Evolutionary conservation across 2,329 filamentous ascomycete species (phyloP), one percentile per base, ranked within the genome.

Genomic region (Fusarium poae): DNA sequence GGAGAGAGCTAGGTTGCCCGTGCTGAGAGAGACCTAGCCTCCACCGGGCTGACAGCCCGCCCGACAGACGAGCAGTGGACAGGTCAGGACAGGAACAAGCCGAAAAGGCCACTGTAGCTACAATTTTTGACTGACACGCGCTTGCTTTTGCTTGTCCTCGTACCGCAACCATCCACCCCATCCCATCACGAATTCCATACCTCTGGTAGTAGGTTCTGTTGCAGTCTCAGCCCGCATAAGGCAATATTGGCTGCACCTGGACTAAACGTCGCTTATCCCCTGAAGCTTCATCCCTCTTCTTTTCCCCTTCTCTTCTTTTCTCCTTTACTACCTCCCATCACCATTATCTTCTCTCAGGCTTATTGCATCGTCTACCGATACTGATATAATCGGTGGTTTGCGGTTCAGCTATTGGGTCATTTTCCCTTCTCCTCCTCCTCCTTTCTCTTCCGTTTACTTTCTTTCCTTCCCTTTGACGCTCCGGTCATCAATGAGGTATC

Each of bases 51-150:
- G 62, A 65, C 62, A 40, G 59, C n/a, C 57, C 7, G 25, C 25
- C 25, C 25, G 27, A 27, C 27, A 15, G 30, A 32, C 35, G 12
- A 3, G 7, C 35, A 50, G 27, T 53, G 32, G 30, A 42, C 39
- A 45, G 32, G 30, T 23, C 39, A 45, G 32, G 57, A 56, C 40
- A 44, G 67, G 65, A 65, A 60, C 45, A 29, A 70, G 52, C 60
- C 62, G 73, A 77, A 77, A 65, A 79, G 77, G 77, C 77, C 77
- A 79, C 77, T 79, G 77, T 78, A 79, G 77, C 77, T 78, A 78
- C 77, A 79, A 76, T 73, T 78, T 71, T 71, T 60, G 54, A 54
- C 29, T 57, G 66, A 67, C 62, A 63, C 63, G 55, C 54, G 62
- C 57, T 30, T 46, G 44, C 44, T 46, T 20, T 34, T 50, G 46